A percentile compares a stretch with the other conserved stretches of the same genome.
These are phyloP conservation scores for Pulveroboletus sp. DNA, from an alignment of 768 basidiomycete species.

Conservation along the genomic window DNA sequence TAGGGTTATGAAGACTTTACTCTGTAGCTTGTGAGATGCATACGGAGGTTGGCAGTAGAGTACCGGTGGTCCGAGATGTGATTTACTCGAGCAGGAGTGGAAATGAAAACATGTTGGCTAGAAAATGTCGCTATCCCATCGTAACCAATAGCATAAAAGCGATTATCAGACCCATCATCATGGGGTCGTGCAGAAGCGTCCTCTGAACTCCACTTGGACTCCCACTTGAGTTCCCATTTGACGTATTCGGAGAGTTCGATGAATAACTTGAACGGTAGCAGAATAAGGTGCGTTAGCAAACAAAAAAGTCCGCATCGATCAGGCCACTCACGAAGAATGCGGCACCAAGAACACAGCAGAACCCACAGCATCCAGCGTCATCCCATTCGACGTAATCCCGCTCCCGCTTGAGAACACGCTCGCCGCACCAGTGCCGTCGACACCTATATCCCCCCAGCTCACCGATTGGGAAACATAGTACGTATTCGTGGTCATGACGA, in stretches of 20 bases:
- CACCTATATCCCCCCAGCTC: slow-evolving; percentile 27
- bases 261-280: not conserved
- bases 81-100: too few species aligned
- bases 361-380: slow-evolving; percentile 15
- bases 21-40: too few species aligned
- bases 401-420: slow-evolving; percentile 15
- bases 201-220: not conserved
- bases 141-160: not conserved
- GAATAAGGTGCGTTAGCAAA: not conserved
- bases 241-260: not conserved
- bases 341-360: slow-evolving; percentile 18
- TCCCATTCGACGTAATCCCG: slow-evolving; percentile 11
- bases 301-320: not conserved
- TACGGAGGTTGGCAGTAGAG: too few species aligned
- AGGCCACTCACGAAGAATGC: slow-evolving; percentile 12
- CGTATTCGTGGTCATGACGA: slow-evolving; percentile 52
- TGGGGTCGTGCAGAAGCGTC: not conserved
- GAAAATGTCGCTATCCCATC: not conserved
- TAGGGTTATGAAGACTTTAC: too few species aligned
- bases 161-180: not conserved
- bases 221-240: too few species aligned
- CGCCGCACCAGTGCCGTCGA: slow-evolving; percentile 1
- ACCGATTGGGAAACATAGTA: slow-evolving; percentile 39
- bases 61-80: too few species aligned
- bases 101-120: too few species aligned